Percentiles rank a stretch among this genome's conserved stretches.
Evolutionary conservation across 2,329 filamentous ascomycete species (phyloP).

Genomic region (Colletotrichum lindemuthianum): DNA sequence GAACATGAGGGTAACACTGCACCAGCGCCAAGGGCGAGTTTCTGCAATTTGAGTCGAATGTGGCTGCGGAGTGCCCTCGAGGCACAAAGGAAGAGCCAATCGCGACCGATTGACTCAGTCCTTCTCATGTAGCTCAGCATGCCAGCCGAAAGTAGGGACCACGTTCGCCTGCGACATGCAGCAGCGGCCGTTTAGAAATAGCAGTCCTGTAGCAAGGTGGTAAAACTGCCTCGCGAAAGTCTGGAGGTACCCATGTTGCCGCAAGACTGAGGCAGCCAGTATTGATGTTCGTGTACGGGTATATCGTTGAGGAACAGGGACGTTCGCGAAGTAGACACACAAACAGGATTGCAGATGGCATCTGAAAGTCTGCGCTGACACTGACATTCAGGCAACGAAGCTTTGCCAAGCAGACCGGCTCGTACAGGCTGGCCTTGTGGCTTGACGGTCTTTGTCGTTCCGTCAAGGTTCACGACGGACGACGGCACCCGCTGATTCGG

Average conservation of each 20-base stretch:
- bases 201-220: not conserved
- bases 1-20: slow-evolving; percentile 24
- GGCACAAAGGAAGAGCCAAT: slow-evolving; percentile 3
- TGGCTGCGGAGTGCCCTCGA: slow-evolving; percentile 2
- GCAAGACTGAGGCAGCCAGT: too few relatives aligned
- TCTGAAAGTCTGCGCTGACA: not conserved
- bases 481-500: not conserved
- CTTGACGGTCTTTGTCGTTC: not conserved
- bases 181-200: slow-evolving; percentile 11
- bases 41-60: slow-evolving; percentile 8
- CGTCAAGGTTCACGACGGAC: not conserved
- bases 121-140: slow-evolving; percentile 2
- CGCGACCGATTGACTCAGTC: not conserved
- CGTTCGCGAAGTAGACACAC: not conserved
- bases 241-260: not conserved
- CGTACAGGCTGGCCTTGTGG: not conserved
- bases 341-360: not conserved
- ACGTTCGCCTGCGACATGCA: slow-evolving; percentile 19
- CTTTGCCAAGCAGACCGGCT: slow-evolving; percentile 21
- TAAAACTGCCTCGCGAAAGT: not conserved
- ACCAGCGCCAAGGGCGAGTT: slow-evolving; percentile 16
- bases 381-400: not conserved
- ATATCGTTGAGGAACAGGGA: too few relatives aligned
- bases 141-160: slow-evolving; percentile 8
- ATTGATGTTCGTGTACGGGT: too few relatives aligned